Percentiles rank a stretch among this genome's conserved stretches.
Conservation (phyloP, 192 early-diverging fungal genomes). For the Mortierella alpina region DNA sequence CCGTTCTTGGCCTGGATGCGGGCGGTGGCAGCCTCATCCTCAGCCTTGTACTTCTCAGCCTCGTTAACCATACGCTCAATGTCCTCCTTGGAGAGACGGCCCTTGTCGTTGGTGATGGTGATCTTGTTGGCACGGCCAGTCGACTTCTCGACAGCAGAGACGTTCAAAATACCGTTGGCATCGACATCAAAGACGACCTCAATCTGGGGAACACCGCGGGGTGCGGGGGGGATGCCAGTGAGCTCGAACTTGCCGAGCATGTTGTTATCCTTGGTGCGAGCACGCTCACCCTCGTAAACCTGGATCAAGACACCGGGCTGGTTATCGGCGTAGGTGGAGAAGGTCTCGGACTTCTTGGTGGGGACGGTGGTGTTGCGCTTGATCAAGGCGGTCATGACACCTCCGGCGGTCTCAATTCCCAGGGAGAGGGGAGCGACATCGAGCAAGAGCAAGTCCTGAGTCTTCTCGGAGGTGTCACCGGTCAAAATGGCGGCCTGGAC, state of each 20-base stretch:
- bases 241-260: conserved; percentile 98
- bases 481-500: conserved; percentile 98
- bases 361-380: conserved; percentile 98
- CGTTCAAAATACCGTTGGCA: conserved; percentile 98
- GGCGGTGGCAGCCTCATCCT: conserved; percentile 94
- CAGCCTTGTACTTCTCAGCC: conserved; percentile 80
- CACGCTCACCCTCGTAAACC: conserved; percentile 98
- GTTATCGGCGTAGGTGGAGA: conserved; percentile 99
- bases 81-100: conserved; percentile 97
- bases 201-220: conserved; percentile 97
- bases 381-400: conserved; percentile 98
- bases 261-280: conserved; percentile 98
- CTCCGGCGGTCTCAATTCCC: conserved; percentile 98
- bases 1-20: conserved; percentile 94
- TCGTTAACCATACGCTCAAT: conserved; percentile 91
- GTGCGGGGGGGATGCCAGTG: conserved; percentile 96
- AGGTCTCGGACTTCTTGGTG: conserved; percentile 97
- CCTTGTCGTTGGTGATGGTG: conserved; percentile 99
- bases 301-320: conserved; percentile 98
- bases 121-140: conserved; percentile 96
- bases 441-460: conserved; percentile 92
- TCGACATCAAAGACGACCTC: conserved; percentile 98
- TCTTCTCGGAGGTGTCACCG: conserved; percentile 96
- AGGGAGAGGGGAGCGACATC: conserved; percentile 97
- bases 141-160: conserved; percentile 93